phyloP scores from a whole-genome alignment of 208 protist species.

The Vickermania spadyakhi region DNA sequence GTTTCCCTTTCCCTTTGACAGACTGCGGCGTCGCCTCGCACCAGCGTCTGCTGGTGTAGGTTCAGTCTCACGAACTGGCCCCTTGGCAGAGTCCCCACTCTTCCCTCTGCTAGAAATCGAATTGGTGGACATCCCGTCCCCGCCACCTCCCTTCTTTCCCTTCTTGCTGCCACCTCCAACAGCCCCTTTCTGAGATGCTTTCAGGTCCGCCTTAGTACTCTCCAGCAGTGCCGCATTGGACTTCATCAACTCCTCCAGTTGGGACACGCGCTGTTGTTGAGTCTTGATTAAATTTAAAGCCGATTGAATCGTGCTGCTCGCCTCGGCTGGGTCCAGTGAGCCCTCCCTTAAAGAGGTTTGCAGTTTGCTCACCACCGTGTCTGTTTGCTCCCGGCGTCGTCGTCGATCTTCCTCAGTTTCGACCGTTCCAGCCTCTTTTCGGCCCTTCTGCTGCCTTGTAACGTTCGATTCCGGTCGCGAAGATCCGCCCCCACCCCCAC shows the following conservation, averaged over 20 bases:
- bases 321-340: background rate
- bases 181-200: background rate
- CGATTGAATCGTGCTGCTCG: slow-evolving; percentile 16
- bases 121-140: background rate
- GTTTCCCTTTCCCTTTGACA: background rate
- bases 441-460: background rate
- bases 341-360: slow-evolving; percentile 20
- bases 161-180: background rate
- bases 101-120: background rate
- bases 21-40: background rate
- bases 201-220: background rate
- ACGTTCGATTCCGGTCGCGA: background rate
- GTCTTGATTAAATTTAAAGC: slow-evolving; percentile 30
- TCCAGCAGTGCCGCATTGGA: slow-evolving; percentile 14
- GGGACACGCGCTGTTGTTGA: slow-evolving; percentile 30
- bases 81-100: background rate
- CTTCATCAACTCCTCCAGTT: slow-evolving; percentile 44
- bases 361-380: slow-evolving; percentile 24
- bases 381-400: slow-evolving; percentile 19
- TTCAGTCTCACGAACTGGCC: background rate
- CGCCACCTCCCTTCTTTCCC: background rate
- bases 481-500: background rate
- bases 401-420: slow-evolving; percentile 9
- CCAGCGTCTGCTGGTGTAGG: background rate
- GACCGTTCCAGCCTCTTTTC: too few species aligned